Conservation (phyloP, 495 filamentous ascomycete genomes). For the Penicillium pulvis region DNA sequence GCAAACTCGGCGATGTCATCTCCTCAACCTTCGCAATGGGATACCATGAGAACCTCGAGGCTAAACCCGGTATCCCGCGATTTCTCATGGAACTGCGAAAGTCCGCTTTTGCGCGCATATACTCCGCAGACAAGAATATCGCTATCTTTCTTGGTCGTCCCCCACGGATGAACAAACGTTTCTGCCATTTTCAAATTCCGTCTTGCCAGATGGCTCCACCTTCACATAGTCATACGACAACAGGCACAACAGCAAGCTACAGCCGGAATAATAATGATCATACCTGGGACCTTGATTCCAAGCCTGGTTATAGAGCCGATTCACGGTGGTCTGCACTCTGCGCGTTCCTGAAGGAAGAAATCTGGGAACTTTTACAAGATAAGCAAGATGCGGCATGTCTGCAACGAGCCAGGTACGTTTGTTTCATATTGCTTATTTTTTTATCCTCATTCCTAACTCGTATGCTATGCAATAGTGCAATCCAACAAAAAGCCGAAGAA, state of each 20-base stretch:
- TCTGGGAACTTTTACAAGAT: conserved; percentile 40
- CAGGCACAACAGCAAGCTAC: neutral
- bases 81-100: conserved; percentile 43
- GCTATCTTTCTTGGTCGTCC: conserved; percentile 48
- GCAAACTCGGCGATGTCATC: conserved; percentile 44
- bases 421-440: neutral
- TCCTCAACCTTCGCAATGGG: conserved; percentile 47
- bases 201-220: conserved; percentile 12
- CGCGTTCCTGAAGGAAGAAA: conserved; percentile 42
- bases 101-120: conserved; percentile 41
- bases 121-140: conserved; percentile 49
- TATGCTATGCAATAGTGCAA: conserved; percentile 14
- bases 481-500: conserved; percentile 28
- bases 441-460: neutral
- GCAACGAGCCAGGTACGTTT: conserved; percentile 23
- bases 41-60: conserved; percentile 44
- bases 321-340: conserved; percentile 44
- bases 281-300: conserved; percentile 25
- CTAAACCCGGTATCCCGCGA: conserved; percentile 26
- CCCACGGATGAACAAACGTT: conserved; percentile 43
- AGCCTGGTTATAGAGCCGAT: conserved; percentile 36
- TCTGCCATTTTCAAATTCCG: conserved; percentile 43
- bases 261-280: neutral
- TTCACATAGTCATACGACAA: neutral
- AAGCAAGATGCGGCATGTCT: conserved; percentile 26